Percentiles rank a stretch among this genome's conserved stretches.
Evolutionary conservation across 2,329 filamentous ascomycete species (phyloP).

Genomic region (Fusarium sp.): DNA sequence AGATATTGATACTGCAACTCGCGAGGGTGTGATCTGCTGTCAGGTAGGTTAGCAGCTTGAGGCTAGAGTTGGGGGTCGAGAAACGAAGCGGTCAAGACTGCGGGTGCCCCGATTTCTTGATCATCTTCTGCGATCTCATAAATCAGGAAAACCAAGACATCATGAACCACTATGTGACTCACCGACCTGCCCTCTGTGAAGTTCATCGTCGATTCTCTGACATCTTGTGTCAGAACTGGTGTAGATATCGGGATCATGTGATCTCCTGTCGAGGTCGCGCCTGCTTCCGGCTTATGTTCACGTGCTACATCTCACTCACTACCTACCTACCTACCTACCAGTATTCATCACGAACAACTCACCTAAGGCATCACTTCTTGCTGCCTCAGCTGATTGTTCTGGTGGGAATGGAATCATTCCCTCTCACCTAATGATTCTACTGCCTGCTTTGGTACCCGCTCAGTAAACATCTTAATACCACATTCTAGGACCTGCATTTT

Average conservation of each 20-base stretch:
- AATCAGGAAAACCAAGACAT: neutral
- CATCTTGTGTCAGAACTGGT: no score
- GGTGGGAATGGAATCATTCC: conserved; percentile 17
- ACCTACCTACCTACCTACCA: no score
- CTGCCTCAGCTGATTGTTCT: conserved; percentile 2
- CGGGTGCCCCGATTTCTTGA: neutral
- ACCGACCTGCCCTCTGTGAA: no score
- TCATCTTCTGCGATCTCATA: neutral
- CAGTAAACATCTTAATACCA: neutral
- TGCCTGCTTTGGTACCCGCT: conserved; percentile 20
- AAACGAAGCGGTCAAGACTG: neutral
- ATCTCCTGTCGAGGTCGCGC: conserved; percentile 48
- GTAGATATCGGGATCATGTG: conserved; percentile 44
- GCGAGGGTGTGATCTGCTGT: neutral
- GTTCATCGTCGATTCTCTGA: no score
- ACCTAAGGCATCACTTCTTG: conserved; percentile 12
- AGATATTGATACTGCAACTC: neutral
- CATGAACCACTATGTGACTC: neutral
- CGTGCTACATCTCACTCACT: conserved; percentile 42
- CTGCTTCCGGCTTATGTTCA: conserved; percentile 40
- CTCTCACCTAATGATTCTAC: conserved; percentile 5
- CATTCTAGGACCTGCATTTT: neutral
- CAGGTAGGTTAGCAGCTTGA: neutral
- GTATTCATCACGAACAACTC: conserved; percentile 10
- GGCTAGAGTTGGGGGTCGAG: neutral